Evolutionary conservation across 129 eudicot genomes (phyloP), one percentile per base, ranked within the genome.

Genomic region (Solidago caesia): DNA sequence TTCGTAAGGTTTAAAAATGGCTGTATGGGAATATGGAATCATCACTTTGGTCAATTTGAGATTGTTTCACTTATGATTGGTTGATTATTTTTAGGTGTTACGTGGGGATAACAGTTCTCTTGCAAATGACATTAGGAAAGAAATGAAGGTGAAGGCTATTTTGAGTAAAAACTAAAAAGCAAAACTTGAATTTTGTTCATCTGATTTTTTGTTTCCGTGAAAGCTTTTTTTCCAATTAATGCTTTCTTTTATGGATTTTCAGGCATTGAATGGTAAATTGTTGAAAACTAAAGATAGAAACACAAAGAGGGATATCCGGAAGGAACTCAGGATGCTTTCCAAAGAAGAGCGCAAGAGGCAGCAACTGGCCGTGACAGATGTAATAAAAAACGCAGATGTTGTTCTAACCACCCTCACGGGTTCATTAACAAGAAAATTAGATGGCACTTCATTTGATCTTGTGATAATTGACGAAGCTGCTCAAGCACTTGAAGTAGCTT

Each of bases 381-480:
- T 94, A 68, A 81, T 91, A 14, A 94, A 94, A 57, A 89, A 75
- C 72, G 81, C 97, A 39, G 90, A 87, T 84, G 98, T 94, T 41
- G 83, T 94, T 56, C 72, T 94, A 75, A 91, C 98, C 58, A 90
- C 98, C 12, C 85, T 94, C 79, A 94, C 98, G 13, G 98, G 98
- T 64, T 92, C 92, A 55, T 84, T 81, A 77, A 39, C 98, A 14
- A 83, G 79, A 64, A 94, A 85, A 61, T 82, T 94, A 75, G 97
- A 94, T 14, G 79, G 85, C 25, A 75, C 73, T 76, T 83, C 97
- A 26, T 94, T 84, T 72, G 98, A 94, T 82, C 77, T 94, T 57
- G 97, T 94, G 64, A 87, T 94, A 51, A 94, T 94, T 72, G 98
- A 94, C 81, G 97, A 94, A 88, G 98, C 98, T 82, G 98, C 98